Evolutionary conservation across 768 basidiomycete species (phyloP), one percentile per base, ranked within the genome.

Genomic region (Ramaria rubella): DNA sequence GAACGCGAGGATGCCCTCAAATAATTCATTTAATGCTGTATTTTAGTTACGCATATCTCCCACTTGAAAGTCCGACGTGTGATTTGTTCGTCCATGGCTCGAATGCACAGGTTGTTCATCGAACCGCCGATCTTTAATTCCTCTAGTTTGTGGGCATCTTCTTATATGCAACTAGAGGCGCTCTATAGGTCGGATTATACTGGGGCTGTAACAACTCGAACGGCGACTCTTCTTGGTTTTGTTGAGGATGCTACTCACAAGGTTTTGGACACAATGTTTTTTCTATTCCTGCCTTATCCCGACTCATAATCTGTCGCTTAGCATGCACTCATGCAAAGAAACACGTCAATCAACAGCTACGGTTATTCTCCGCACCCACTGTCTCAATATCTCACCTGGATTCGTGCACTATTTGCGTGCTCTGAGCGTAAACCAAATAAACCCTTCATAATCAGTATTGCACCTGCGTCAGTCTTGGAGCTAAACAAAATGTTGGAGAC

Each of bases 1-100:
- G 93, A 95, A 63, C 82, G 96, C 44, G 96, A 99, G 73, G 89
- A 92, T 67, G 77, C 89, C n/a, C 70, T 94, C 67, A 93, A 91
- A 75, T 85, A 74, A 74, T 56, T 24, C 34, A 36, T 19, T 40
- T 40, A 19, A 15, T 40, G 40, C n/a, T 33, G 12, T 38, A 21
- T 15, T 21, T 45, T 26, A 40, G 34, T 51, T 59, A 23, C 40
- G 38, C 23, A 4, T 15, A n/a, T 1, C 21, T 3, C 24, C 43
- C 55, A 31, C n/a, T 52, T 33, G 38, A 30, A 26, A 27, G 34
- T 53, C 46, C 31, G 42, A 49, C 54, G n/a, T 43, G 26, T 43
- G 45, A 24, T 44, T n/a, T n/a, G n/a, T n/a, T n/a, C n/a, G n/a
- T n/a, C n/a, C n/a, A 87, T 87, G 85, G 82, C 80, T 59, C 63